Evolutionary conservation across 2,329 filamentous ascomycete species (phyloP), one percentile per base, ranked within the genome.

Genomic region (Penicillium rolfsii): DNA sequence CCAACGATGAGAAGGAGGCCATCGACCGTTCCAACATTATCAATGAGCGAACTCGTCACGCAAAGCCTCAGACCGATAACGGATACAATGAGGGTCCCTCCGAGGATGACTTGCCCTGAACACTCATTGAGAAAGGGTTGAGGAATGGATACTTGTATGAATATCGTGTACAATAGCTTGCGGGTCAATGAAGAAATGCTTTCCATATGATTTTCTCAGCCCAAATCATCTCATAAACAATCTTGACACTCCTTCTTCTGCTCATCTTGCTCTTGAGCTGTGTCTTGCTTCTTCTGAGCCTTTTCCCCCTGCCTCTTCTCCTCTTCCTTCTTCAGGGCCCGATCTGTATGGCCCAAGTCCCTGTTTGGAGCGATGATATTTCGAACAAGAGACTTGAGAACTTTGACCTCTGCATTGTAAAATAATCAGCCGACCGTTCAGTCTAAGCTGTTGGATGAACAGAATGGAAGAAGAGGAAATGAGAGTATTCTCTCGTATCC

Each of bases 341-440:
- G 81, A 75, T 93, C 90, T 26, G 92, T 89, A 78, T 98, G 94
- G 0, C 94, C 94, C 56, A 97, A 79, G 71, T 94, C 85, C 63
- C 90, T 84, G 0, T 80, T 82, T 0, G 93, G 94, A 70, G 95
- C 89, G 68, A 97, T 88, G 55, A 91, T 83, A 78, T 97, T 91
- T 60, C 94, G 83, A 5, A 97, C 87, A 16, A 89, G 84, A 61
- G 92, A 87, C 80, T 98, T 97, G 46, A 97, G 83, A 67, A 94
- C 89, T 78, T 97, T 97, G 2, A 91, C 93, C 79, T 97, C 93
- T 79, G 60, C 50, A 48, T 46, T 24, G 43, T n/a, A 55, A 26
- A 5, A 12, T 5, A 2, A 35, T 50, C 28, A 50, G 28, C 2
- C 1, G 12, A 7, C 7, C 16, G 7, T 12, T 16, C 9, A 24